phyloP scores from a whole-genome alignment of 441 rosid species.

The Populus hybrid region DNA sequence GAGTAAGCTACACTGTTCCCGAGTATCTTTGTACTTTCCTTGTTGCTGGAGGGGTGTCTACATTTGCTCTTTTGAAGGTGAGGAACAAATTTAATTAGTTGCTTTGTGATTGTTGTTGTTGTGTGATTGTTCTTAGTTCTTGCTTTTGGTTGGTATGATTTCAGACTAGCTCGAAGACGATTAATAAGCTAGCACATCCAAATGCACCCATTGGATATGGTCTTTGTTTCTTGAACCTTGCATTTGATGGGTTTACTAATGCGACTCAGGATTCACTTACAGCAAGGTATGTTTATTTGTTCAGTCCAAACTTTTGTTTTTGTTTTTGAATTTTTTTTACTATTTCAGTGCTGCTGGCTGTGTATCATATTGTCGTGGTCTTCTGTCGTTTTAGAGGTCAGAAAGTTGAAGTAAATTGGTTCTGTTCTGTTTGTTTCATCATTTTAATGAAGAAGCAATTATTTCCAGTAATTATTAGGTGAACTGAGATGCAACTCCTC shows the following conservation, averaged over 20 bases:
- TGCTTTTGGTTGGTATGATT: neutral
- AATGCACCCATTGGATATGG: conserved; percentile 93
- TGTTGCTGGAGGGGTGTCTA: conserved; percentile 93
- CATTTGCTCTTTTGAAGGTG: conserved; percentile 88
- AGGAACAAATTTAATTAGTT: neutral
- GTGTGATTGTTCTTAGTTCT: neutral
- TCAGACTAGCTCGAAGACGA: conserved; percentile 92
- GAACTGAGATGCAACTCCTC: neutral
- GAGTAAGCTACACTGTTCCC: conserved; percentile 71
- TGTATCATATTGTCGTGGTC: neutral
- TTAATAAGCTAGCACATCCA: conserved; percentile 90
- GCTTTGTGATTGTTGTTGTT: neutral
- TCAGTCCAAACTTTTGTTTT: neutral
- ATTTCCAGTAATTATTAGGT: neutral
- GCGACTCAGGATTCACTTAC: conserved; percentile 91
- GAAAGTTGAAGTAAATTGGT: too few species aligned
- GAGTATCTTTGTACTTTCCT: conserved; percentile 83
- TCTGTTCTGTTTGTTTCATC: too few species aligned
- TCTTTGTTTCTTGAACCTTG: conserved; percentile 87
- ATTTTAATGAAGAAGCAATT: too few species aligned
- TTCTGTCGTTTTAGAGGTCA: too few species aligned
- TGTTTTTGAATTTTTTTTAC: neutral
- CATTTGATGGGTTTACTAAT: conserved; percentile 94
- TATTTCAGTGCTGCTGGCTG: neutral
- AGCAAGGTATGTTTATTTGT: conserved; percentile 43